Conservation (phyloP, 805 yeast species). For the Kuraishia hungarica region DNA sequence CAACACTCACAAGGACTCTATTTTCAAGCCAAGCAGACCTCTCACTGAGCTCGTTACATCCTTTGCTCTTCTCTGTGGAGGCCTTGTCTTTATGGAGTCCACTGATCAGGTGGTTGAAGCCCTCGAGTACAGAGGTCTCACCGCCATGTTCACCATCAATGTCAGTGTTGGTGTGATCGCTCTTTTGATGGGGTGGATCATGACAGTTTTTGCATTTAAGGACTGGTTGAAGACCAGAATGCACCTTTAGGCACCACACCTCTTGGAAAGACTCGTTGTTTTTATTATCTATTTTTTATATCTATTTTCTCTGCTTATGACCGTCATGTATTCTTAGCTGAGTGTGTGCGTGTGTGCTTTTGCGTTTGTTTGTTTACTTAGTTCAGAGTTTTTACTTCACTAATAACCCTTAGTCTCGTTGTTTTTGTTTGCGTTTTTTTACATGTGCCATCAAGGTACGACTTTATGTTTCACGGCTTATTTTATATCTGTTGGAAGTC, state of each 20-base stretch:
- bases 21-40: slow-evolving; percentile 54
- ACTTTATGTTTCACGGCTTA: not conserved
- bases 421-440: no score
- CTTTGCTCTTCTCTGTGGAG: slow-evolving; percentile 81
- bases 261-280: not conserved
- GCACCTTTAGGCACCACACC: not conserved
- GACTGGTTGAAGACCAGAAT: slow-evolving; percentile 30
- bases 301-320: not conserved
- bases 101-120: slow-evolving; percentile 81
- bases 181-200: slow-evolving; percentile 82
- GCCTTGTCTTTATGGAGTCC: slow-evolving; percentile 85
- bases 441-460: not conserved
- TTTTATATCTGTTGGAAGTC: not conserved
- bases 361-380: not conserved
- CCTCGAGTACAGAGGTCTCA: slow-evolving; percentile 73
- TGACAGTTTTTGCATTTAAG: slow-evolving; percentile 57
- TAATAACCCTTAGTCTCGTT: not conserved
- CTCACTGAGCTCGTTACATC: slow-evolving; percentile 77
- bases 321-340: not conserved
- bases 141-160: slow-evolving; percentile 87
- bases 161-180: slow-evolving; percentile 74
- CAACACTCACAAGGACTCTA: slow-evolving; percentile 14
- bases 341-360: not conserved
- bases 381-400: not conserved
- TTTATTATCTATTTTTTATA: not conserved